Evolutionary conservation across 805 yeast genomes (phyloP).

Genomic region (Candida krabiensis): DNA sequence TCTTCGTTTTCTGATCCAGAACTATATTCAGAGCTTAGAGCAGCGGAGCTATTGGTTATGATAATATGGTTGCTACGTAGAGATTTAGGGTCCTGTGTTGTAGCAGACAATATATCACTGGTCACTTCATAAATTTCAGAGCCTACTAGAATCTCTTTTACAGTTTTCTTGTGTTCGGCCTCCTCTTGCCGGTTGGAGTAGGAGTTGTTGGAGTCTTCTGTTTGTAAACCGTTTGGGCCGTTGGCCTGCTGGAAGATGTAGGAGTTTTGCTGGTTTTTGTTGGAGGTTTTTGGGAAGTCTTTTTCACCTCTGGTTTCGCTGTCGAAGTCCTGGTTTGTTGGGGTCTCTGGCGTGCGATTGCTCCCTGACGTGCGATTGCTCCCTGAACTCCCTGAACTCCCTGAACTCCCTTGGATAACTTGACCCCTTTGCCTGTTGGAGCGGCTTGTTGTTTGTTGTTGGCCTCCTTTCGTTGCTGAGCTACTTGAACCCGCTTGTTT

Average conservation of each 20-base stretch:
- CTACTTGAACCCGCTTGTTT: slow-evolving; percentile 5
- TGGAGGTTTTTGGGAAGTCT: slow-evolving; percentile 1
- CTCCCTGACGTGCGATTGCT: slow-evolving; percentile 18
- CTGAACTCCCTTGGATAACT: slow-evolving; percentile 2
- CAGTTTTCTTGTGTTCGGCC: slow-evolving; percentile 12
- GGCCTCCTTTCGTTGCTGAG: slow-evolving; percentile 1
- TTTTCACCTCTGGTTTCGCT: neutral
- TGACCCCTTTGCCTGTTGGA: neutral
- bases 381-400: slow-evolving; percentile 17
- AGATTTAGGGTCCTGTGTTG: slow-evolving; percentile 21
- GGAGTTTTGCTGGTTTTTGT: slow-evolving; percentile 9
- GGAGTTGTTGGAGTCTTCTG: slow-evolving; percentile 4
- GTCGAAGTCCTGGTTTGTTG: slow-evolving; percentile 13
- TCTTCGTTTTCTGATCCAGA: neutral
- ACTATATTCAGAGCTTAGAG: slow-evolving; percentile 1
- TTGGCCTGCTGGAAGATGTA: slow-evolving; percentile 10
- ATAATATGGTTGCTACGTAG: slow-evolving; percentile 9
- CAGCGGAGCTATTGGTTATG: slow-evolving; percentile 3
- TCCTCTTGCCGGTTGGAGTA: slow-evolving; percentile 10
- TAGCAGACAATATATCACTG: slow-evolving; percentile 22
- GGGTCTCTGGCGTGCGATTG: neutral
- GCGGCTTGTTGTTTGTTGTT: neutral
- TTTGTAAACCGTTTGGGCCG: slow-evolving; percentile 12
- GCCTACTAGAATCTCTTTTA: slow-evolving; percentile 16
- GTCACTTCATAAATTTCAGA: slow-evolving; percentile 21